Evolutionary conservation across 2,329 filamentous ascomycete genomes (phyloP).

Genomic region (Trichophyton verrucosum): DNA sequence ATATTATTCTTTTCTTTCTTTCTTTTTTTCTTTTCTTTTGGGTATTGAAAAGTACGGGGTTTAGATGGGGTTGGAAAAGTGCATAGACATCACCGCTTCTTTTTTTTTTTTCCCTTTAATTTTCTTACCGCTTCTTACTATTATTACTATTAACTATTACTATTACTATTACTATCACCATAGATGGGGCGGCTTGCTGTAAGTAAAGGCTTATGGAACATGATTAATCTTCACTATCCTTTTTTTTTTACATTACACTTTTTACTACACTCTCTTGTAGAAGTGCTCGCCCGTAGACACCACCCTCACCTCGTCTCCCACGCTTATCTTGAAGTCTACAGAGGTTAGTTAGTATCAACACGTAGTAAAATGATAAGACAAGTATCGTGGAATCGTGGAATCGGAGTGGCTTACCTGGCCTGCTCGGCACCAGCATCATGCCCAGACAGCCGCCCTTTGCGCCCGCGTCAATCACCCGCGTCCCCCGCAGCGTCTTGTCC

Average conservation of each 20-base stretch:
- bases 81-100: not conserved
- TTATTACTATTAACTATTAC: not conserved
- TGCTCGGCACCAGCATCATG: constrained; percentile 38
- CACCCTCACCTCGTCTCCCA: constrained; percentile 30
- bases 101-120: no score
- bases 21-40: not conserved
- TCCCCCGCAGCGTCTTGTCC: constrained; percentile 37
- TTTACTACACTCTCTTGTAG: constrained; percentile 11
- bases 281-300: constrained; percentile 32
- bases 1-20: not conserved
- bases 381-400: no score
- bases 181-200: not conserved
- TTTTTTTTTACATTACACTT: no score
- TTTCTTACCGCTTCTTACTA: no score
- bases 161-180: not conserved
- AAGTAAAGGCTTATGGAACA: not conserved
- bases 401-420: constrained; percentile 13
- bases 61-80: not conserved
- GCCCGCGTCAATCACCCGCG: constrained; percentile 41
- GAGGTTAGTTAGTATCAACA: no score
- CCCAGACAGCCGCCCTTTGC: constrained; percentile 39
- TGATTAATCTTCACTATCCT: constrained; percentile 20
- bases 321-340: constrained; percentile 23
- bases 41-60: not conserved
- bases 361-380: no score